phyloP scores from a whole-genome alignment of 768 basidiomycete genomes.

The Mycena albidolilacea region DNA sequence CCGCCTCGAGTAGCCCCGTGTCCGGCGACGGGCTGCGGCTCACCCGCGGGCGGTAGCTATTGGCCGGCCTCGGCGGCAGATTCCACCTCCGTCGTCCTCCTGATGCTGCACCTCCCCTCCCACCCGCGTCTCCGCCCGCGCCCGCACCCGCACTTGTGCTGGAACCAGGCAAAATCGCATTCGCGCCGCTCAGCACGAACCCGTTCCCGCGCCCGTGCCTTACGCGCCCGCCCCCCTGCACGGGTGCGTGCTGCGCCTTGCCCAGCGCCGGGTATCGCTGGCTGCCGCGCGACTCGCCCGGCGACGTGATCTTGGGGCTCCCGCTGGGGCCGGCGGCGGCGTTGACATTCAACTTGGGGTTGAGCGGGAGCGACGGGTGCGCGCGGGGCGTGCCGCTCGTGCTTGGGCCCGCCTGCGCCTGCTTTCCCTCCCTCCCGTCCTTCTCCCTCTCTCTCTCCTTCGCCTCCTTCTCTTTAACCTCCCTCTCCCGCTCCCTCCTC shows the following conservation, averaged over 20 bases:
- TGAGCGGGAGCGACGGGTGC: constrained; percentile 26
- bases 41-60: constrained; percentile 28
- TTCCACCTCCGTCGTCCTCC: not conserved
- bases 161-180: constrained; percentile 13
- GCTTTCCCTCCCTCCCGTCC: constrained; percentile 39
- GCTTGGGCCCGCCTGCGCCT: not conserved
- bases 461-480: constrained; percentile 48
- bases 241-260: not conserved
- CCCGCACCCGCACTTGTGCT: not conserved
- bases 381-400: constrained; percentile 7
- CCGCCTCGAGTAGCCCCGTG: constrained; percentile 74
- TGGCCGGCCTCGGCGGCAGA: constrained; percentile 17
- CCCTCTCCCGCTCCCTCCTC: constrained; percentile 53
- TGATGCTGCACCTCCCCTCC: not conserved
- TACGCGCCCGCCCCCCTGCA: not conserved
- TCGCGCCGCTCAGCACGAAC: constrained; percentile 12
- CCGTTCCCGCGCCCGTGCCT: not conserved
- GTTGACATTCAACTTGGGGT: constrained; percentile 13
- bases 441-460: constrained; percentile 46
- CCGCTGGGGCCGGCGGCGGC: not conserved
- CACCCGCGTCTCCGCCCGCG: constrained; percentile 20
- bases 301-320: not conserved
- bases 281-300: constrained; percentile 4
- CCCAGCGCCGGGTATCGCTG: not conserved
- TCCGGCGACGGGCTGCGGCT: constrained; percentile 30